phyloP scores from a whole-genome alignment of 2,329 filamentous ascomycete genomes.

The Colletotrichum eremochloae region DNA sequence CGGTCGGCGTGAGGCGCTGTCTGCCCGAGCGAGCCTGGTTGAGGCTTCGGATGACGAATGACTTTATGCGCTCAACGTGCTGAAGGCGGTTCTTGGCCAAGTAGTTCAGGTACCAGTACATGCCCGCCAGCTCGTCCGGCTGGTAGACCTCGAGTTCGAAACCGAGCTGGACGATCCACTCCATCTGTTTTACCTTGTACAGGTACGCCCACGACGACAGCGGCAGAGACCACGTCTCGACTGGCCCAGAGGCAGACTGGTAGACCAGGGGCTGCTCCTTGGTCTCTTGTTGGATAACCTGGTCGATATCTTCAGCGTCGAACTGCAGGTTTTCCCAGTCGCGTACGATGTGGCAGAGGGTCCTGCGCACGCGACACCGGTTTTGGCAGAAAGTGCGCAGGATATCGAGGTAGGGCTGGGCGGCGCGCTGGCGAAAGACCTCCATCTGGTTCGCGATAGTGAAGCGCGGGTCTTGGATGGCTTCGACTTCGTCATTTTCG shows the following conservation, averaged over 20 bases:
- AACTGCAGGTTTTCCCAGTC: slow-evolving; percentile 88
- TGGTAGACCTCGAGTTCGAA: slow-evolving; percentile 95
- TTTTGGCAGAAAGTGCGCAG: slow-evolving; percentile 91
- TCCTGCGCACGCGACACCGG: slow-evolving; percentile 87
- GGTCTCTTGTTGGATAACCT: slow-evolving; percentile 71
- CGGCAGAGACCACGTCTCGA: slow-evolving; percentile 75
- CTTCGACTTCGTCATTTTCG: slow-evolving; percentile 81
- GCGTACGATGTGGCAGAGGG: slow-evolving; percentile 84
- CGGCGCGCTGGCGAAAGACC: slow-evolving; percentile 70
- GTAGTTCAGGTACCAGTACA: slow-evolving; percentile 92
- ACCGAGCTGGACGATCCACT: slow-evolving; percentile 88
- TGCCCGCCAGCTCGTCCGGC: slow-evolving; percentile 83
- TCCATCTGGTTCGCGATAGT: slow-evolving; percentile 82
- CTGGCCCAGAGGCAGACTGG: slow-evolving; percentile 55
- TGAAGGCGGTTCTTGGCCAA: slow-evolving; percentile 76
- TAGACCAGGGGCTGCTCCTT: slow-evolving; percentile 71
- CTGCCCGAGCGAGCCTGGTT: slow-evolving; percentile 46
- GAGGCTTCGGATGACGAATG: slow-evolving; percentile 66
- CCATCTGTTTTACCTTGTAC: slow-evolving; percentile 90
- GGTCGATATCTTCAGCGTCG: slow-evolving; percentile 84
- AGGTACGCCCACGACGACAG: slow-evolving; percentile 91
- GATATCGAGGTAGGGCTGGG: slow-evolving; percentile 83
- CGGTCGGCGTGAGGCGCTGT: slow-evolving; percentile 47
- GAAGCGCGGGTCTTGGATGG: slow-evolving; percentile 79
- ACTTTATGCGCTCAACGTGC: slow-evolving; percentile 80